These are phyloP conservation scores for Paramecium biaurelia DNA, from an alignment of 73 alveolate genomes.

Conservation along the genomic window DNA sequence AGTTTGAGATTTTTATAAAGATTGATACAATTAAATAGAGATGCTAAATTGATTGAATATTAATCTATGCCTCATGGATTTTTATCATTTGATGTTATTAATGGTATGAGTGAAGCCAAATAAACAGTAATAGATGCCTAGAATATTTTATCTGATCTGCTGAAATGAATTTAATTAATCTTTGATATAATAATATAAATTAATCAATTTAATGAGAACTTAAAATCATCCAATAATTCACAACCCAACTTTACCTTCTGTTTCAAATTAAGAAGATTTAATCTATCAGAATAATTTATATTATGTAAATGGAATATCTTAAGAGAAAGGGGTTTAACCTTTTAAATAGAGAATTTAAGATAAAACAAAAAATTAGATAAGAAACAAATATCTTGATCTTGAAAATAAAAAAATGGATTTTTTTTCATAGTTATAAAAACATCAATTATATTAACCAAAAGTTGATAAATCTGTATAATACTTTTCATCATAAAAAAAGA, in stretches of 20 bases:
- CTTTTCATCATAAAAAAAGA: not conserved
- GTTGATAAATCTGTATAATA: not conserved
- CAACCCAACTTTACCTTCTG: not conserved
- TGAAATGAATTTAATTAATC: not conserved
- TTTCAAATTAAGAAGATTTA: not conserved
- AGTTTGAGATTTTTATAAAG: constrained; percentile 61
- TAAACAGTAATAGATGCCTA: constrained; percentile 49
- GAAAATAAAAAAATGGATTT: not conserved
- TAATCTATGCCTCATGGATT: constrained; percentile 60
- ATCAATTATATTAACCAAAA: not conserved
- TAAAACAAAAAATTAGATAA: not conserved
- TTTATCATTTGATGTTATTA: constrained; percentile 50
- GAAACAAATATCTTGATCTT: not conserved
- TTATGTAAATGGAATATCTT: not conserved
- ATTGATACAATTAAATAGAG: not conserved
- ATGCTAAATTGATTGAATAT: constrained; percentile 52
- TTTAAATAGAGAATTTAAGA: not conserved
- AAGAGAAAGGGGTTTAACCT: not conserved
- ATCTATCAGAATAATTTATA: not conserved
- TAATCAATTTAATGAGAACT: not conserved
- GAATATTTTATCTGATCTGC: constrained; percentile 18
- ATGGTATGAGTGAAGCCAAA: constrained; percentile 50
- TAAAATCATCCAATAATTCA: not conserved
- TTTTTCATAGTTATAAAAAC: not conserved
- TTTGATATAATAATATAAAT: not conserved